Evolutionary conservation across 345 rosid genomes (phyloP).

Genomic region (Erodium maritimum): DNA sequence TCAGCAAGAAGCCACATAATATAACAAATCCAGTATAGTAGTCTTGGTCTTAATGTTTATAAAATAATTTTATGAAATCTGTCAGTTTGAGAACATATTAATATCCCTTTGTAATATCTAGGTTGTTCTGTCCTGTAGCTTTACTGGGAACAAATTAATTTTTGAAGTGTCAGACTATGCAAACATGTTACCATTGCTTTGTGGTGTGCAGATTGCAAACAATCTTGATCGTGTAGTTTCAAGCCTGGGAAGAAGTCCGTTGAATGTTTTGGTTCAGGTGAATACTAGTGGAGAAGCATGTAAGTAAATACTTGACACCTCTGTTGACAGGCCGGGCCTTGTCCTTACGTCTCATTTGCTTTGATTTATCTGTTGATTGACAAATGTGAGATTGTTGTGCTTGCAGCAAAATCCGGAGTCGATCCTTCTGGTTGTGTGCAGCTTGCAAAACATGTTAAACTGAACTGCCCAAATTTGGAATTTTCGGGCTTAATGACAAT

Average conservation of each 20-base stretch:
- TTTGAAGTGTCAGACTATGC: neutral
- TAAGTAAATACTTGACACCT: no score
- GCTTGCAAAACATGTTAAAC: slow-evolving; percentile 61
- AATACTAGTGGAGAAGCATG: slow-evolving; percentile 92
- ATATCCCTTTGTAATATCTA: neutral
- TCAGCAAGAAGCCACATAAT: no score
- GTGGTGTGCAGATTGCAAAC: slow-evolving; percentile 49
- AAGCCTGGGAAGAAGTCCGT: slow-evolving; percentile 62
- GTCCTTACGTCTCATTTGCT: no score
- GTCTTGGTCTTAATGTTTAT: no score
- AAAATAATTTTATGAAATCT: no score
- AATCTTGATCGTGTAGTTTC: slow-evolving; percentile 65
- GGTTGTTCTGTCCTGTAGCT: neutral
- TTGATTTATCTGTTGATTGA: neutral
- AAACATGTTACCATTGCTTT: slow-evolving; percentile 1
- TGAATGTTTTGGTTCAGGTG: slow-evolving; percentile 83
- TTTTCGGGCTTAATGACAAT: slow-evolving; percentile 93
- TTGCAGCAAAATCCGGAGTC: slow-evolving; percentile 80
- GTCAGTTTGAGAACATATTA: no score
- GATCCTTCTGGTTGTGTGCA: slow-evolving; percentile 61
- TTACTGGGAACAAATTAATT: neutral
- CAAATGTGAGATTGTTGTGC: slow-evolving; percentile 11
- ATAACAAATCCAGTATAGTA: no score
- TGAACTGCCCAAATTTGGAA: slow-evolving; percentile 50
- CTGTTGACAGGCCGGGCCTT: no score